Conservation (phyloP, 345 rosid genomes). For the Eucalyptus marginata region DNA sequence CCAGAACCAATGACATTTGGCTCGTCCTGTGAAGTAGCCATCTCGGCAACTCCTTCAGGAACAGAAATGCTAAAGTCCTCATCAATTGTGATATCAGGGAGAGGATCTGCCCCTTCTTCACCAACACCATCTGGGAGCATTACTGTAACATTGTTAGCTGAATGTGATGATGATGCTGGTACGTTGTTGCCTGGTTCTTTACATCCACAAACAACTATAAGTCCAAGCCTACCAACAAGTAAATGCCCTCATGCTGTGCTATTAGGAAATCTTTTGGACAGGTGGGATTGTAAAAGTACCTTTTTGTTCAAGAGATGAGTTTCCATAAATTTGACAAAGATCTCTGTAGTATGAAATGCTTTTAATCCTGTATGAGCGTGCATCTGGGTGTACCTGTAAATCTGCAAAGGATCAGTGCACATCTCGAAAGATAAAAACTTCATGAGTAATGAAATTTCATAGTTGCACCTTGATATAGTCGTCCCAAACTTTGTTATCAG, state of each 20-base stretch:
- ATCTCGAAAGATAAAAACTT: not conserved
- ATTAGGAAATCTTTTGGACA: not conserved
- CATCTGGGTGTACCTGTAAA: conserved; percentile 46
- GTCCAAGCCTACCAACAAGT: not conserved
- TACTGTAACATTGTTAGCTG: conserved; percentile 2
- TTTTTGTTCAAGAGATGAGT: conserved; percentile 25
- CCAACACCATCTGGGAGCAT: not conserved
- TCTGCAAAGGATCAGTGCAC: not conserved
- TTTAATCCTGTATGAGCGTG: conserved; percentile 50
- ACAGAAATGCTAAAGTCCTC: conserved; percentile 22
- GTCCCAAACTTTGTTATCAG: conserved; percentile 61
- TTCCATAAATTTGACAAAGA: conserved; percentile 50
- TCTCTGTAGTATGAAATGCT: conserved; percentile 55
- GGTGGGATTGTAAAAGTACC: conserved; percentile 15
- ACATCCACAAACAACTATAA: not conserved
- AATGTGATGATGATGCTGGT: conserved; percentile 1
- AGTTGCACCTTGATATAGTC: conserved; percentile 58
- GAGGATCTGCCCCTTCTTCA: conserved; percentile 14
- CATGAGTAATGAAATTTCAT: not conserved
- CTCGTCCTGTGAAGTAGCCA: not conserved
- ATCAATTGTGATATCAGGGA: conserved; percentile 6
- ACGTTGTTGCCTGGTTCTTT: conserved; percentile 8
- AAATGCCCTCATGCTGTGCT: not conserved
- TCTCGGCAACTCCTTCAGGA: conserved; percentile 13
- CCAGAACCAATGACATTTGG: not conserved